phyloP scores from a whole-genome alignment of 441 rosid species.

The Adansonia gregorii region DNA sequence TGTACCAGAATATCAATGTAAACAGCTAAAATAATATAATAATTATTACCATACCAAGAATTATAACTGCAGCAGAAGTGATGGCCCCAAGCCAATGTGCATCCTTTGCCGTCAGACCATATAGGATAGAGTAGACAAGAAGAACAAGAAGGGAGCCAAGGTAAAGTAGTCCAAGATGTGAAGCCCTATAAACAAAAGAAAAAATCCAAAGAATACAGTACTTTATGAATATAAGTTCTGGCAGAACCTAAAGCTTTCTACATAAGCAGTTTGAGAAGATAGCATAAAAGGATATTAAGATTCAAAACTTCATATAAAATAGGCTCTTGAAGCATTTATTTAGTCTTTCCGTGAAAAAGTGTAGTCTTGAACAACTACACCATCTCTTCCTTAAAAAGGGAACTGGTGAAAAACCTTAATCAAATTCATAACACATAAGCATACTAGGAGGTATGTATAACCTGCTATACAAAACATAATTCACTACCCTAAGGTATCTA shows the following conservation, averaged over 20 bases:
- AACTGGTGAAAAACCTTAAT: slow-evolving; percentile 1
- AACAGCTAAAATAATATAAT: slow-evolving; percentile 23
- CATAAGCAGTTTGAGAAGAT: background rate
- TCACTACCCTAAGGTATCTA: background rate
- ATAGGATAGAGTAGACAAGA: slow-evolving; percentile 87
- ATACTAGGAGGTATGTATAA: background rate
- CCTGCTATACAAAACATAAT: background rate
- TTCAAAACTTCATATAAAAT: slow-evolving; percentile 2
- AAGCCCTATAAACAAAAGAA: slow-evolving; percentile 66
- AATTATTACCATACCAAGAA: slow-evolving; percentile 68
- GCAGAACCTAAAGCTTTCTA: slow-evolving; percentile 24
- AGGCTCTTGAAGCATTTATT: background rate
- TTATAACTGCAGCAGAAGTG: slow-evolving; percentile 94
- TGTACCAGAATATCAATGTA: background rate
- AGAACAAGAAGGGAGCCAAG: slow-evolving; percentile 87
- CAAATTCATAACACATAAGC: background rate
- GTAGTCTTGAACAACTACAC: slow-evolving; percentile 9
- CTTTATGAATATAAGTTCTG: slow-evolving; percentile 17
- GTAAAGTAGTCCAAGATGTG: slow-evolving; percentile 96
- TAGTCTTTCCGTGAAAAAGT: slow-evolving; percentile 1
- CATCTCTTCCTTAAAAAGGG: background rate
- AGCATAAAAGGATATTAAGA: background rate
- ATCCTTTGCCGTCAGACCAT: slow-evolving; percentile 96
- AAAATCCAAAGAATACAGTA: slow-evolving; percentile 27
- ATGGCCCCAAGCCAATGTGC: slow-evolving; percentile 97